phyloP scores from a whole-genome alignment of 495 filamentous ascomycete species.

The Xylaria intraflava region DNA sequence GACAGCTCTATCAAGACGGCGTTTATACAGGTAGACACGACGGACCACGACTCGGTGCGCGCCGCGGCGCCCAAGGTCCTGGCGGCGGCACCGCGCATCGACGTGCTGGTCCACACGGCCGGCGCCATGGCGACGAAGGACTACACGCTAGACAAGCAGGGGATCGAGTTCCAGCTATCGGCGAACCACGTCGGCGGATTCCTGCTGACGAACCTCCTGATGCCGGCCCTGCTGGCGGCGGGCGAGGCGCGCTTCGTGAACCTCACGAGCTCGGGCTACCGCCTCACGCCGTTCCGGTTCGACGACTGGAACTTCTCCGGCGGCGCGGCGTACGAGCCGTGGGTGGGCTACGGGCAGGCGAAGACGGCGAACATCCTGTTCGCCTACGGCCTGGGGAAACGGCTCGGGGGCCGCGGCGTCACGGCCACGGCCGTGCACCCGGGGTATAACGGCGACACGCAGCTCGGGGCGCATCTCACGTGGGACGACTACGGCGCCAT shows the following conservation, averaged over 20 bases:
- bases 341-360: constrained; percentile 46
- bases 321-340: constrained; percentile 34
- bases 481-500: constrained; percentile 16
- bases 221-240: constrained; percentile 37
- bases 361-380: constrained; percentile 58
- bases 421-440: constrained; percentile 38
- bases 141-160: constrained; percentile 36
- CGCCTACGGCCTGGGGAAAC: constrained; percentile 41
- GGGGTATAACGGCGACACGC: constrained; percentile 34
- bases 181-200: constrained; percentile 57
- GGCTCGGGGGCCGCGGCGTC: constrained; percentile 19
- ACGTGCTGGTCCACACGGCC: constrained; percentile 65
- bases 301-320: constrained; percentile 45
- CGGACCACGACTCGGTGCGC: constrained; percentile 42
- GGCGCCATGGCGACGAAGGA: constrained; percentile 54
- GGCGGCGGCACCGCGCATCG: constrained; percentile 40
- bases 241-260: constrained; percentile 29
- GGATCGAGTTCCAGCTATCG: constrained; percentile 53
- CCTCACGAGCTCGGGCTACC: constrained; percentile 38
- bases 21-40: constrained; percentile 43
- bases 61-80: constrained; percentile 43
- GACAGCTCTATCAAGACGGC: constrained; percentile 31
- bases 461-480: constrained; percentile 20
- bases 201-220: constrained; percentile 49
- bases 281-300: constrained; percentile 37